Conservation (phyloP, 352 stramenopile genomes). For the Thalassiosira ordinaria region DNA sequence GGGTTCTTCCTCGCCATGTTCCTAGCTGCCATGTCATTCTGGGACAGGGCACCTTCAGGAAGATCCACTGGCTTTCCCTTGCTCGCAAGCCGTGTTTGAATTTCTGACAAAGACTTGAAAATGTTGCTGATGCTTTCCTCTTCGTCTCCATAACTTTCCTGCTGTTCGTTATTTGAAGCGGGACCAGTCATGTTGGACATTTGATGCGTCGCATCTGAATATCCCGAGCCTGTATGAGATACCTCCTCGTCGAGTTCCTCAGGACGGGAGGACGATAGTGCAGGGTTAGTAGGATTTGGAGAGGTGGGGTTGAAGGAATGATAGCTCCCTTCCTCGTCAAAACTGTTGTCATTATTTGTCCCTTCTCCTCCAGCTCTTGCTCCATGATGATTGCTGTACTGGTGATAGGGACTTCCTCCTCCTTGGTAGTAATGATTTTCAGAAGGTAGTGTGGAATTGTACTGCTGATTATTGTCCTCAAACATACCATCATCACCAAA, state of each 20-base stretch:
- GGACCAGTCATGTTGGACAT: constrained; percentile 37
- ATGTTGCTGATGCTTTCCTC: constrained; percentile 60
- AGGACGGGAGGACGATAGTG: neutral
- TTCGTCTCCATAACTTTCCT: constrained; percentile 36
- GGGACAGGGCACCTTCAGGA: neutral
- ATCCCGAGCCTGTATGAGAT: constrained; percentile 24
- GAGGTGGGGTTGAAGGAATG: constrained; percentile 28
- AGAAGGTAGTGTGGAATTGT: neutral
- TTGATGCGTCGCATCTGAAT: constrained; percentile 40
- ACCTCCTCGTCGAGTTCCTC: constrained; percentile 42
- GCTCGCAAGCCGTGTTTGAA: constrained; percentile 55
- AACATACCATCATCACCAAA: neutral
- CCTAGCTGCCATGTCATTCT: constrained; percentile 12
- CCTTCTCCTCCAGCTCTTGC: neutral
- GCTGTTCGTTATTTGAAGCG: neutral
- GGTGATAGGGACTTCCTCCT: neutral
- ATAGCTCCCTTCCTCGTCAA: constrained; percentile 36
- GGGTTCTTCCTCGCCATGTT: constrained; percentile 8
- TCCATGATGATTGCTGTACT: neutral
- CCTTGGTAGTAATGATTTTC: neutral
- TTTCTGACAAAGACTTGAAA: constrained; percentile 64
- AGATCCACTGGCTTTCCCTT: constrained; percentile 50
- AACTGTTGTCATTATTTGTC: neutral
- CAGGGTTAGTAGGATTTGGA: neutral
- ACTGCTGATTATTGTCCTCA: constrained; percentile 3